Evolutionary conservation across 257 asterid genomes (phyloP).

Genomic region (Nicotiana tomentosiformis): DNA sequence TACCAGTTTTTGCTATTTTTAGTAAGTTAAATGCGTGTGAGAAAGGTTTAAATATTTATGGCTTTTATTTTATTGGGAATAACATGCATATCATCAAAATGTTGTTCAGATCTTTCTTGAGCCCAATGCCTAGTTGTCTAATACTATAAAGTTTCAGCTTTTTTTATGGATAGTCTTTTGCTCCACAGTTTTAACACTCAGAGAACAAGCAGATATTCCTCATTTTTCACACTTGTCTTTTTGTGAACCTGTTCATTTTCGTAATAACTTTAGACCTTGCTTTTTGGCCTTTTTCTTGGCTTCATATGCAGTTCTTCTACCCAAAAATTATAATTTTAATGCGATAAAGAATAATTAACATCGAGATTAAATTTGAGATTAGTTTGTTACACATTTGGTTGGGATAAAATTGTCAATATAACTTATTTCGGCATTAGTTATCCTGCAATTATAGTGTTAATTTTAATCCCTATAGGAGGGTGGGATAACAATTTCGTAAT

Average conservation of each 20-base stretch:
- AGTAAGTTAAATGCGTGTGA: constrained; percentile 8
- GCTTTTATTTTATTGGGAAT: not conserved
- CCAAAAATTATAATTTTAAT: not conserved
- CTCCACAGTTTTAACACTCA: constrained; percentile 1
- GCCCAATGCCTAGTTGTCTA: constrained; percentile 17
- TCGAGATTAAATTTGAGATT: no score
- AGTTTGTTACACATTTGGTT: no score
- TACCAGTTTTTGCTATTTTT: constrained; percentile 6
- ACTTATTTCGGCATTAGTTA: no score
- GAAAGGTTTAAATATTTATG: not conserved
- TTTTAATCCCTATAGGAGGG: no score
- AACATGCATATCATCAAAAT: not conserved
- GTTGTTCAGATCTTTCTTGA: constrained; percentile 23
- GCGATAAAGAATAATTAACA: no score
- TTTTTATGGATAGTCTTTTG: constrained; percentile 3
- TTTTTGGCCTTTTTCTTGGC: not conserved
- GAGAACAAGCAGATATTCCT: constrained; percentile 5
- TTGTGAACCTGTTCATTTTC: not conserved
- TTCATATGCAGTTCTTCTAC: no score
- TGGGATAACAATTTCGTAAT: no score
- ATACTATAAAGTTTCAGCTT: constrained; percentile 20
- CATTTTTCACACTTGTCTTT: not conserved
- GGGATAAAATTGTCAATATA: no score
- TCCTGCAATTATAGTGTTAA: no score
- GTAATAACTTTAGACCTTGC: not conserved